Base-by-base conservation (phyloP, 805 yeast species). In the Debaryomyces castellii region DNA sequence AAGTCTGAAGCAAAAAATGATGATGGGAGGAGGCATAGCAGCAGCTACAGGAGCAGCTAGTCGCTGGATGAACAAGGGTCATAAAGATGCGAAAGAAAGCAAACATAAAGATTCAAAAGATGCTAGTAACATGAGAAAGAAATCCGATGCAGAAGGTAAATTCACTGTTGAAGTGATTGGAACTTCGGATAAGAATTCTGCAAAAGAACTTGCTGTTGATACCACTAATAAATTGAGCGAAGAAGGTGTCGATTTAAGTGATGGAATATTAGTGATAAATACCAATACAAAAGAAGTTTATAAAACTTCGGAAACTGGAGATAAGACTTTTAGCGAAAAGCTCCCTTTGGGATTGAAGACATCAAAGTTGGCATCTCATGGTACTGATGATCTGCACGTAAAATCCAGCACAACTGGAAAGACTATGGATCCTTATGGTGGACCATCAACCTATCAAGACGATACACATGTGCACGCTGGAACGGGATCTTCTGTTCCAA, bases 161-260 rank as follows among this genome's bases (percentile, higher is more conserved):
- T 33, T 43, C 5, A 43, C 46, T 18, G 68, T 67, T 18, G 73
- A 67, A 48, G 72, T 67, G 12, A 55, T 67, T 49, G 73, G 72
- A 27, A 63, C 62, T 39, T 50, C 59, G 2, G 67, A 66, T 50
- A 55, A 58, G 27, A 52, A 53, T 17, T 48, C 51, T 20, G 71
- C 72, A 4, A 60, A 64, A 16, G 57, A 51, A 36, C 51, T 66
- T 30, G 72, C 73, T 12, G 61, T 60, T 33, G 53, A 58, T 37
- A 65, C 72, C 12, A 56, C 70, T 9, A 55, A 57, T 35, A 64
- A 60, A 37, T 55, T 68, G 40, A 50, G 59, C 34, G 55, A 53
- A 6, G 57, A 62, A 48, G 71, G 71, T 17, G 65, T 62, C 25
- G 71, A 66, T 43, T 58, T 67, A 43, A 35, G 58, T 9, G 53